These are phyloP conservation scores for Mantamonas sphyraenae DNA, from an alignment of 78 protist genomes.

Conservation along the genomic window DNA sequence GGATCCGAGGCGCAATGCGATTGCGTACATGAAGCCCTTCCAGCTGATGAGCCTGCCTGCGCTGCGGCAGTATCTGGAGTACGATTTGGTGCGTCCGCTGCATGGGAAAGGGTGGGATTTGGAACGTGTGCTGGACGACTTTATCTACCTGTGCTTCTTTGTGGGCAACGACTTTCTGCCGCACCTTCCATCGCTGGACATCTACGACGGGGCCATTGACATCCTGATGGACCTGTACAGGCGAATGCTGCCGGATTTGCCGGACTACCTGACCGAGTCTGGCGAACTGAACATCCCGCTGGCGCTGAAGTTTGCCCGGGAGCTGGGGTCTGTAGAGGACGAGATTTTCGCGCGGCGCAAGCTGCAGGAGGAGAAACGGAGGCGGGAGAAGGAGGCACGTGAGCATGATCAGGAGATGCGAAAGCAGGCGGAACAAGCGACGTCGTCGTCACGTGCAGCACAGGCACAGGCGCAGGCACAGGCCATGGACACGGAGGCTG, in stretches of 20 bases:
- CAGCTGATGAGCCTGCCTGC: conserved; percentile 16
- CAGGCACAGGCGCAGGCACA: too few relatives aligned
- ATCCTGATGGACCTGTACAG: conserved; percentile 61
- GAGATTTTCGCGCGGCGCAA: neutral
- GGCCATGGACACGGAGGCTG: too few relatives aligned
- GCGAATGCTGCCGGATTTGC: conserved; percentile 31
- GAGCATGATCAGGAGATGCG: neutral
- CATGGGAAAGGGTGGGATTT: conserved; percentile 33
- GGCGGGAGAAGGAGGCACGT: neutral
- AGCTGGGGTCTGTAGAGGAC: conserved; percentile 4
- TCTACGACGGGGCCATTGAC: conserved; percentile 85
- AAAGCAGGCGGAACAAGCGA: too few relatives aligned
- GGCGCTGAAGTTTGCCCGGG: neutral
- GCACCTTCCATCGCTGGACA: conserved; percentile 91
- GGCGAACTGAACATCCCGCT: conserved; percentile 52
- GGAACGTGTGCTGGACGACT: conserved; percentile 95
- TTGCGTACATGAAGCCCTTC: too few relatives aligned
- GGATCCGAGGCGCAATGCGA: too few relatives aligned
- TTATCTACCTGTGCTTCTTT: conserved; percentile 88
- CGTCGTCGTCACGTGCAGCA: too few relatives aligned
- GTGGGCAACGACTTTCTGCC: conserved; percentile 99
- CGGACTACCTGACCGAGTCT: conserved; percentile 72
- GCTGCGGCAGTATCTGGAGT: conserved; percentile 53
- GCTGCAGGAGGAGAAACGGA: neutral
- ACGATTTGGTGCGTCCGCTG: conserved; percentile 16